phyloP scores from a whole-genome alignment of 257 asterid species.

The Lycium ferocissimum region DNA sequence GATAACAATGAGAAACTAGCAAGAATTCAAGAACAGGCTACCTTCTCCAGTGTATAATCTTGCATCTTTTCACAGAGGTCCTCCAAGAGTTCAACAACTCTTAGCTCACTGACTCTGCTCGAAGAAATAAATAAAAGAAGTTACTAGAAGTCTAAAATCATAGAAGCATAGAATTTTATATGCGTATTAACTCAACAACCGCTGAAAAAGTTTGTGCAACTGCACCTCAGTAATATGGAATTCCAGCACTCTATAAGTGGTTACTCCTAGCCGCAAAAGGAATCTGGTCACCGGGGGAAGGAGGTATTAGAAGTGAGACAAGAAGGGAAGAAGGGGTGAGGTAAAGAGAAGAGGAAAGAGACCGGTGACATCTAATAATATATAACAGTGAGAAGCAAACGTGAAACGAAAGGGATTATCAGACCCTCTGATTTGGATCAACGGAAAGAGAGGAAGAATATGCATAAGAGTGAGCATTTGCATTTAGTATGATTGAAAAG shows the following conservation, averaged over 20 bases:
- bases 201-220: not conserved
- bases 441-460: not conserved
- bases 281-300: not conserved
- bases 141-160: not conserved
- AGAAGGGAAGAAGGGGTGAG: not conserved
- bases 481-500: not conserved
- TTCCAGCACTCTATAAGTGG: not conserved
- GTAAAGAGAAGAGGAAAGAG: conserved; percentile 9
- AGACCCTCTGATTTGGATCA: conserved; percentile 9
- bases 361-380: not conserved
- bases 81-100: conserved; percentile 92
- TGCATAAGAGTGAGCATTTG: not conserved
- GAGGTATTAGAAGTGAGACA: not conserved
- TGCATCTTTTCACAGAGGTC: conserved; percentile 97
- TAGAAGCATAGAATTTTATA: not conserved
- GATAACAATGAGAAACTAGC: conserved; percentile 24
- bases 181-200: not conserved
- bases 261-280: not conserved
- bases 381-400: not conserved
- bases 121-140: not conserved
- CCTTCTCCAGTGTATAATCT: conserved; percentile 97
- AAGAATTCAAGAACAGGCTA: conserved; percentile 34
- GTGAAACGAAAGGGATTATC: not conserved
- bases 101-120: conserved; percentile 81
- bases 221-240: not conserved